Base-by-base conservation (phyloP, 768 basidiomycete species). In the Collybia sordida region DNA sequence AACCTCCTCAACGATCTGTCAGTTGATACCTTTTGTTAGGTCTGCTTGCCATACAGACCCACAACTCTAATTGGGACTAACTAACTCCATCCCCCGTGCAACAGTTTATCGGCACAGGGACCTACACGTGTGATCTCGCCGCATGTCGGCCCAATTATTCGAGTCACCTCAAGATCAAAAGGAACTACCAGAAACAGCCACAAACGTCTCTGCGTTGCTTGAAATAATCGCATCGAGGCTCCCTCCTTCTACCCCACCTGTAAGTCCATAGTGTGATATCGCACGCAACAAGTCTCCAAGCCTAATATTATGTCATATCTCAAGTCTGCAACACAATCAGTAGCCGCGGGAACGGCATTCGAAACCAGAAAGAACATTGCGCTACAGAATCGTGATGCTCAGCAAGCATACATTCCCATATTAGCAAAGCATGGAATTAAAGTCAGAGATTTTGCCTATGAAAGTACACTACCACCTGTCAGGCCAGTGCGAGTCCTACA, bases 391-490 rank as follows among this genome's bases (percentile, higher is more conserved):
- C 66, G 51, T 62, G 71, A 42, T 43, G 56, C 35, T 41, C 56
- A 59, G 27, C 54, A 52, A 49, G 40, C n/a, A 19, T 56, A 62
- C 37, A 54, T 55, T 27, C 54, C 58, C 21, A 42, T 49, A 15
- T 58, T 72, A 27, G 62, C 64, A 52, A 60, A 53, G 15, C 50
- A 66, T 9, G 73, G 78, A 3, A 69, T 77, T 49, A 76, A 73
- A 70, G 73, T 71, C 64, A 78, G 69, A 71, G 80, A 89, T 67
- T 88, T 84, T 72, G 85, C 80, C 14, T 85, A 82, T 68, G 84
- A 87, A 64, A 83, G 74, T 66, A 81, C 69, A 22, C 68, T 88
- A 40, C 84, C 86, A 1, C 81, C 83, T 7, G 74, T 89, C 35
- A 70, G 68, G 24, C 72, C 83, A 2, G 77, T 80, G 21, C 67